These are phyloP conservation scores for Usnea hakonensis DNA, from an alignment of 495 filamentous ascomycete species.

Conservation along the genomic window DNA sequence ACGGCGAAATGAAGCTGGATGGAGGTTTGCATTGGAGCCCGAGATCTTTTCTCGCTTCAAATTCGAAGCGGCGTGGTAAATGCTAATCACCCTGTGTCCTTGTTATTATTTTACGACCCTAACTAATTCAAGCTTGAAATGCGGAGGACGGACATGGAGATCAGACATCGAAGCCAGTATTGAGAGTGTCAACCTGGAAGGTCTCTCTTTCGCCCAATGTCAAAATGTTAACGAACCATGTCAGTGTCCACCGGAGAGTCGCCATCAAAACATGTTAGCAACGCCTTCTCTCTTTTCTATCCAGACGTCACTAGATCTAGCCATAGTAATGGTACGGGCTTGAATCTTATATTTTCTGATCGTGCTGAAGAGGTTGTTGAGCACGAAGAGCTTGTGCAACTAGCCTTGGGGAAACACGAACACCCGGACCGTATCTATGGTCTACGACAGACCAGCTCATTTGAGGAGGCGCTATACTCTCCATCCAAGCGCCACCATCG, in stretches of 20 bases:
- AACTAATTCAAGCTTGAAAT: neutral
- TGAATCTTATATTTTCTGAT: neutral
- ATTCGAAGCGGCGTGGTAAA: neutral
- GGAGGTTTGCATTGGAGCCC: neutral
- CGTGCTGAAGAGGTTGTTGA: neutral
- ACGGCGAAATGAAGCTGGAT: neutral
- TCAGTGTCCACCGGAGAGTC: neutral
- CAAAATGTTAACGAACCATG: neutral
- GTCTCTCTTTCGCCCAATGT: neutral
- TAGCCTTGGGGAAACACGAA: neutral
- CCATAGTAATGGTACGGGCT: neutral
- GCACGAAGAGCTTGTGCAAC: neutral
- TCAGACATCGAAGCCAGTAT: neutral
- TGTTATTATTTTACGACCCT: neutral
- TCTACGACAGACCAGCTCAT: constrained; percentile 13
- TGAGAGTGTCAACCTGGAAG: neutral
- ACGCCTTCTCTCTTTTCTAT: neutral
- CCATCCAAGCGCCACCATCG: neutral
- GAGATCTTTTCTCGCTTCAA: neutral
- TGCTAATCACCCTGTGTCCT: neutral
- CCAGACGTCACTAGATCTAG: neutral
- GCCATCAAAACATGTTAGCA: neutral
- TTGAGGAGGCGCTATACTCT: constrained; percentile 9
- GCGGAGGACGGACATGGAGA: neutral
- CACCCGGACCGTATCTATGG: constrained; percentile 20